These are phyloP conservation scores for Acer yangbiense DNA, from an alignment of 345 rosid genomes.

Conservation along the genomic window DNA sequence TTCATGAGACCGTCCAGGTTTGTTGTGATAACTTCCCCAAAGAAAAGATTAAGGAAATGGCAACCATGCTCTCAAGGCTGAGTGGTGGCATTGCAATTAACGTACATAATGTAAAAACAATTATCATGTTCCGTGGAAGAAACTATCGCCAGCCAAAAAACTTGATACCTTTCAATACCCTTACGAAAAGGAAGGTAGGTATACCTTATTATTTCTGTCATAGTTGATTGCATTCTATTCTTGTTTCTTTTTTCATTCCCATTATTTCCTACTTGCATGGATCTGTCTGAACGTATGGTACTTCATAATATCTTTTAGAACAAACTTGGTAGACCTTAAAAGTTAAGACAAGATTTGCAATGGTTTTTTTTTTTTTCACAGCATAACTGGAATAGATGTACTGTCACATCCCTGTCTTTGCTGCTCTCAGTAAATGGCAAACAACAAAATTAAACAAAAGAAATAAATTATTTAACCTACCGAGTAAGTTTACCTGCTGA, in stretches of 20 bases:
- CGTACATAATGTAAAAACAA: constrained; percentile 84
- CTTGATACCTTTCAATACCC: constrained; percentile 92
- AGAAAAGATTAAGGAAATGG: constrained; percentile 96
- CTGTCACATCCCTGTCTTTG: not conserved
- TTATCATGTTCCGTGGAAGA: constrained; percentile 97
- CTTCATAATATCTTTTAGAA: not conserved
- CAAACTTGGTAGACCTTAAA: not conserved
- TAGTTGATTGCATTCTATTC: constrained; percentile 5
- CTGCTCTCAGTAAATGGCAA: not conserved
- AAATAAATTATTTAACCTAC: not conserved
- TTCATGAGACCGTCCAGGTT: constrained; percentile 98
- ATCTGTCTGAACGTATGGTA: constrained; percentile 5
- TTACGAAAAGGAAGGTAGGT: constrained; percentile 90
- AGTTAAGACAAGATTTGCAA: not conserved
- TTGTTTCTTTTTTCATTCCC: constrained; percentile 3
- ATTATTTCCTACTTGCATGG: not conserved
- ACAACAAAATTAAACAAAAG: not conserved
- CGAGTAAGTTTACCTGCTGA: not conserved
- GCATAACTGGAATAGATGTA: not conserved
- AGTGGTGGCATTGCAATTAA: constrained; percentile 93
- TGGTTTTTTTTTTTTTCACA: not conserved
- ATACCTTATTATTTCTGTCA: not conserved
- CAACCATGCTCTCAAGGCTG: constrained; percentile 81
- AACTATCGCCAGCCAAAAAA: constrained; percentile 94
- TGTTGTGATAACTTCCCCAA: constrained; percentile 93